Conservation (phyloP, 495 filamentous ascomycete genomes). For the Penicillium longicatenatum region DNA sequence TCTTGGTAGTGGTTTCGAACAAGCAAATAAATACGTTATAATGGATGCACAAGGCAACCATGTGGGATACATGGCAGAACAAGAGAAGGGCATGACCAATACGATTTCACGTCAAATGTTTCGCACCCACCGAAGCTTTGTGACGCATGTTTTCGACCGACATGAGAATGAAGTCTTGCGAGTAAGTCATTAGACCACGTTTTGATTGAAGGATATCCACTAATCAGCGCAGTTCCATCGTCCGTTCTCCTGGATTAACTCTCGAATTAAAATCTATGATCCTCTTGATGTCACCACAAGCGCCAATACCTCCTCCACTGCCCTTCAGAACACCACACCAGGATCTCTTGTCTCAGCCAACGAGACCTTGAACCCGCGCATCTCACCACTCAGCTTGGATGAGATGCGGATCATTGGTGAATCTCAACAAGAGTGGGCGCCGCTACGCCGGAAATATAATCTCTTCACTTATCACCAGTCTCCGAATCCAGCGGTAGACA, state of each 20-base stretch:
- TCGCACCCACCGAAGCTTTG: conserved; percentile 66
- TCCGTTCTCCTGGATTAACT: conserved; percentile 69
- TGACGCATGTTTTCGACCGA: conserved; percentile 69
- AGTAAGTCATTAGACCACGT: conserved; percentile 36
- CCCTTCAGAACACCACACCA: conserved; percentile 43
- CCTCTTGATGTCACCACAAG: conserved; percentile 42
- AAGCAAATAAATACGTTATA: conserved; percentile 72
- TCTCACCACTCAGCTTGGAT: conserved; percentile 53
- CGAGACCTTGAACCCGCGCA: conserved; percentile 43
- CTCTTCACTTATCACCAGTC: conserved; percentile 57
- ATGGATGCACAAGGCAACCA: conserved; percentile 70
- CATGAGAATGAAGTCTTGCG: conserved; percentile 64
- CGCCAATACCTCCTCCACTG: conserved; percentile 40
- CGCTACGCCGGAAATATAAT: conserved; percentile 67
- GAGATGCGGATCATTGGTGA: conserved; percentile 69
- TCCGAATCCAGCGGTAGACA: conserved; percentile 37
- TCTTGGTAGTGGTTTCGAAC: conserved; percentile 61
- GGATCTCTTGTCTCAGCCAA: conserved; percentile 42
- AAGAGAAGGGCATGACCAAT: conserved; percentile 60
- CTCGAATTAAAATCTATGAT: conserved; percentile 65
- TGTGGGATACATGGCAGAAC: conserved; percentile 70
- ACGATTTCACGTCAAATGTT: conserved; percentile 65
- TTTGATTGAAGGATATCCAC: neutral
- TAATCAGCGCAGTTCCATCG: conserved; percentile 56
- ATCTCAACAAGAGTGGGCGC: conserved; percentile 69